These are phyloP conservation scores for Aureobasidium musti DNA, from an alignment of 2,329 filamentous ascomycete genomes.

Conservation along the genomic window DNA sequence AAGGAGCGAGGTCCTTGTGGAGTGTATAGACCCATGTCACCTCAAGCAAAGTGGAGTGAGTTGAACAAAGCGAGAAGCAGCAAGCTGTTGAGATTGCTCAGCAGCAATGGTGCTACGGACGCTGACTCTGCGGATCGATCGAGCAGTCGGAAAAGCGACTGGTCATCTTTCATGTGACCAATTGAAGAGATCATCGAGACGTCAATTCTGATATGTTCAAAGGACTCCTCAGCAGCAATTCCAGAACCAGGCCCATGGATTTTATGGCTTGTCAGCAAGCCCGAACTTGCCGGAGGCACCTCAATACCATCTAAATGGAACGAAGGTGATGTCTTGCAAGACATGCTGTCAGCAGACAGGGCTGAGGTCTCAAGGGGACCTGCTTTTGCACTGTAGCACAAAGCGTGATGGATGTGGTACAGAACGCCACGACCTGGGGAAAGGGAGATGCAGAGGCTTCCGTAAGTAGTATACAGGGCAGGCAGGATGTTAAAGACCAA, in stretches of 20 bases:
- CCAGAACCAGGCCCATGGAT: neutral
- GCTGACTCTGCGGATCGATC: slow-evolving; percentile 21
- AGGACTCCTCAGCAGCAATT: neutral
- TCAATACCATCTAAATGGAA: neutral
- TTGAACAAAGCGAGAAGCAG: slow-evolving; percentile 10
- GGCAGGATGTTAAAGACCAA: neutral
- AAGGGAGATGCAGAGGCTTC: neutral
- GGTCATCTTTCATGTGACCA: slow-evolving; percentile 11
- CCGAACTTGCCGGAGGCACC: neutral
- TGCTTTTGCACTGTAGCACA: slow-evolving; percentile 21
- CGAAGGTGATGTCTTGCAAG: slow-evolving; percentile 1
- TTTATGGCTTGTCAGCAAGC: neutral
- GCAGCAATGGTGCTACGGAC: neutral
- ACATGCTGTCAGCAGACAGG: slow-evolving; percentile 17
- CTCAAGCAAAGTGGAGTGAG: neutral
- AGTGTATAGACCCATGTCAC: neutral
- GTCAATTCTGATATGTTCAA: neutral
- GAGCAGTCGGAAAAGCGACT: neutral
- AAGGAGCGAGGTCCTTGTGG: neutral
- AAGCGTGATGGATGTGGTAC: slow-evolving; percentile 11
- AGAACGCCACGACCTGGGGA: slow-evolving; percentile 16
- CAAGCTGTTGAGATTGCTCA: slow-evolving; percentile 23
- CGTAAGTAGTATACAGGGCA: neutral
- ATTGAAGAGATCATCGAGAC: neutral
- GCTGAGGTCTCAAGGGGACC: neutral